Percentiles rank a stretch among this genome's conserved stretches.
Evolutionary conservation across 208 protist species (phyloP).

Genomic region (Trichomonas gallinae): DNA sequence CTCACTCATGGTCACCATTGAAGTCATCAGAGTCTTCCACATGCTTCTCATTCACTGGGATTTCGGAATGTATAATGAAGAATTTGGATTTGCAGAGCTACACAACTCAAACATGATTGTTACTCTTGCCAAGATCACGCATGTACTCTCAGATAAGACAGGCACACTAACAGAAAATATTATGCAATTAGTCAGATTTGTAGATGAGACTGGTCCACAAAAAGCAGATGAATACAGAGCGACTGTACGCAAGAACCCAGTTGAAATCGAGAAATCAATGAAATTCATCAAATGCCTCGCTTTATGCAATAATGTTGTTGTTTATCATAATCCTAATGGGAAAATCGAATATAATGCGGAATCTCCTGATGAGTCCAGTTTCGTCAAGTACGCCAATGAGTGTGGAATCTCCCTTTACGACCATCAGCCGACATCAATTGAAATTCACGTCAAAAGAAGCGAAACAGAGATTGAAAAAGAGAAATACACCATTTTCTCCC

Average conservation of each 20-base stretch:
- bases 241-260: neutral
- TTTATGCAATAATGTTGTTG: neutral
- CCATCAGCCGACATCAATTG: neutral
- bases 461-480: neutral
- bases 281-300: neutral
- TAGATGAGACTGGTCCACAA: neutral
- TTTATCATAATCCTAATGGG: neutral
- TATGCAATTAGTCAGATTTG: neutral
- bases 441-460: neutral
- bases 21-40: conserved; percentile 28
- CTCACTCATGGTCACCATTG: conserved; percentile 34
- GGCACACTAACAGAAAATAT: conserved; percentile 77
- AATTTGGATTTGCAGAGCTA: neutral
- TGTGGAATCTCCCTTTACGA: neutral
- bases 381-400: neutral
- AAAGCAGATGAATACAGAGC: neutral
- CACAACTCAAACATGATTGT: conserved; percentile 72
- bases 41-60: neutral
- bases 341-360: conserved; percentile 11
- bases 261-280: neutral
- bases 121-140: conserved; percentile 81
- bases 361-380: neutral
- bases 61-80: neutral
- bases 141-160: conserved; percentile 93
- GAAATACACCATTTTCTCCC: conserved; percentile 5